Percentiles rank a stretch among this genome's conserved stretches.
Conservation (phyloP, 345 rosid species). For the Sisymbrium irio region DNA sequence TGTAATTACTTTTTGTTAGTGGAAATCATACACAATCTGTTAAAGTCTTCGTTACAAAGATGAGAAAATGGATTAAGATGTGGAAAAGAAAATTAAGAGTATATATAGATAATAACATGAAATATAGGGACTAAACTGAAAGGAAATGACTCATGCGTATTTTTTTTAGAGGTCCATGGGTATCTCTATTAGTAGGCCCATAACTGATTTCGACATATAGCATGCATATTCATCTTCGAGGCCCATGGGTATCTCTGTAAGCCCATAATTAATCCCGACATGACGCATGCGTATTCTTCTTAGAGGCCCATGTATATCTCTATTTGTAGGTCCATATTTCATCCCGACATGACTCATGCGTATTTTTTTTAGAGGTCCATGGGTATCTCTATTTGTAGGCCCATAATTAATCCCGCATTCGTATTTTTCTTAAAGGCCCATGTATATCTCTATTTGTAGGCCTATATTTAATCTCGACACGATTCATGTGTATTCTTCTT, state of each 20-base stretch:
- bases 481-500: not conserved
- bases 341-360: not conserved
- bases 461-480: not conserved
- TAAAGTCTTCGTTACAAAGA: not conserved
- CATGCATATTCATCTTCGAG: too few relatives aligned
- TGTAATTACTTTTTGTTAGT: constrained; percentile 13
- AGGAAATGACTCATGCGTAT: too few relatives aligned
- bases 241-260: too few relatives aligned
- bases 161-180: too few relatives aligned
- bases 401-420: not conserved
- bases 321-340: not conserved
- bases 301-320: too few relatives aligned
- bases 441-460: not conserved
- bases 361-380: too few relatives aligned
- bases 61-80: too few relatives aligned
- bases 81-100: too few relatives aligned
- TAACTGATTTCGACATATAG: too few relatives aligned
- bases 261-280: not conserved
- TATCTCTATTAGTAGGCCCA: not conserved
- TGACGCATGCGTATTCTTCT: not conserved
- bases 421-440: too few relatives aligned
- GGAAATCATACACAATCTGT: not conserved
- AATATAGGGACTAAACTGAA: too few relatives aligned
- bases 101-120: too few relatives aligned
- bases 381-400: not conserved